Percentiles rank a stretch among this genome's conserved stretches.
These are phyloP conservation scores for Pseudogymnoascus sp. DNA, from an alignment of 2,329 filamentous ascomycete species.

Conservation along the genomic window DNA sequence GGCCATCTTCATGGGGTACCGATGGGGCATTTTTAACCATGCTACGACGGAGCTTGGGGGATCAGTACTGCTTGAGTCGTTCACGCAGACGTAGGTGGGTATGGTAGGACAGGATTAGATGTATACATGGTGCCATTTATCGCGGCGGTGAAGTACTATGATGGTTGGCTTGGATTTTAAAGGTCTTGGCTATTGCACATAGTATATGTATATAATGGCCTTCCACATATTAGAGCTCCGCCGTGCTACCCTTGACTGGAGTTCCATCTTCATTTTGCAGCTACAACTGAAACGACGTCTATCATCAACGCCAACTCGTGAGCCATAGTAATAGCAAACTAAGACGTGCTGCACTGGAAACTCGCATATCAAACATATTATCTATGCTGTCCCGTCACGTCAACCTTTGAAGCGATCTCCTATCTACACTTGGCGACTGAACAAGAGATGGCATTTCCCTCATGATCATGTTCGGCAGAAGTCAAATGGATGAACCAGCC, in stretches of 20 bases:
- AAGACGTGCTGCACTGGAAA: background rate
- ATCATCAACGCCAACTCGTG: background rate
- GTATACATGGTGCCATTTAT: too few relatives aligned
- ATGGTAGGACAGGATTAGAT: background rate
- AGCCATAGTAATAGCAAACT: background rate
- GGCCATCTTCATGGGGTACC: conserved; percentile 41
- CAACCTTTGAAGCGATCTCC: background rate
- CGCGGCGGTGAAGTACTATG: background rate
- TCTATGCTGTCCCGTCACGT: background rate
- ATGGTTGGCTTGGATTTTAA: background rate
- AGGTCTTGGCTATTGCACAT: too few relatives aligned
- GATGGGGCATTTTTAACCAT: conserved; percentile 42
- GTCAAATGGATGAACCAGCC: too few relatives aligned
- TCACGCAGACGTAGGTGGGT: conserved; percentile 12
- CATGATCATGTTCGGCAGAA: background rate
- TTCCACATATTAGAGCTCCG: background rate
- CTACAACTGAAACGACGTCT: background rate
- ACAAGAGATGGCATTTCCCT: background rate
- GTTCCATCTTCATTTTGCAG: background rate
- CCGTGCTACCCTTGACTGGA: background rate
- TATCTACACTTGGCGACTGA: background rate
- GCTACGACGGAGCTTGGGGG: conserved; percentile 37
- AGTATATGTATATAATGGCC: background rate
- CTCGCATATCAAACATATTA: background rate
- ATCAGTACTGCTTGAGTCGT: conserved; percentile 22